A percentile compares a stretch with the other conserved stretches of the same genome.
Evolutionary conservation across 1,139 yeast species (phyloP).

Genomic region (Taiozyma sp.): DNA sequence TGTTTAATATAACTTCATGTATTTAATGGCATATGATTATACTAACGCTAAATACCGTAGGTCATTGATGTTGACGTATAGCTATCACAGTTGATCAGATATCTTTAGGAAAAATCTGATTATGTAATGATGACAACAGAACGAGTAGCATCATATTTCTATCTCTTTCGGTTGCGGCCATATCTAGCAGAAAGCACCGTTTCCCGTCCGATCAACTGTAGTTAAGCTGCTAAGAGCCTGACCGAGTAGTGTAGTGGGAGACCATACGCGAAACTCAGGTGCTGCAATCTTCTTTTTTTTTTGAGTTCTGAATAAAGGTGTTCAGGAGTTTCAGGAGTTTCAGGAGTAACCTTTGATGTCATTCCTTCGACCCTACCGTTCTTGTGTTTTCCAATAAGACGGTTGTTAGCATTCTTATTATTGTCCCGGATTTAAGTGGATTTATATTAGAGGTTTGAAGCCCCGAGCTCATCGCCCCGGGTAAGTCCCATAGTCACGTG

Average conservation of each 20-base stretch:
- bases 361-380: not conserved
- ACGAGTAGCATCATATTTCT: not conserved
- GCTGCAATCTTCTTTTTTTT: slow-evolving; percentile 19
- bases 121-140: too few relatives aligned
- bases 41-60: not conserved
- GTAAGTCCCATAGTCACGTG: not conserved
- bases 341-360: not conserved
- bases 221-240: slow-evolving; percentile 48
- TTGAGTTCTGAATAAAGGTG: too few relatives aligned
- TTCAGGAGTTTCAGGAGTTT: too few relatives aligned
- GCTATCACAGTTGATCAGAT: too few relatives aligned
- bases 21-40: not conserved
- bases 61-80: too few relatives aligned
- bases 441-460: not conserved
- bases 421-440: not conserved
- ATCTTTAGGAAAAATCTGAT: too few relatives aligned
- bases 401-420: not conserved
- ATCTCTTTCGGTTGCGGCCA: slow-evolving; percentile 34
- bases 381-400: too few relatives aligned
- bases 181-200: slow-evolving; percentile 44
- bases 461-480: not conserved
- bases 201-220: slow-evolving; percentile 47
- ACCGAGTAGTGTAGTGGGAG: slow-evolving; percentile 51
- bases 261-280: slow-evolving; percentile 49
- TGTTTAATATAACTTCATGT: not conserved